Conservation (phyloP, 306 rosid genomes). For the Argentina anserina region DNA sequence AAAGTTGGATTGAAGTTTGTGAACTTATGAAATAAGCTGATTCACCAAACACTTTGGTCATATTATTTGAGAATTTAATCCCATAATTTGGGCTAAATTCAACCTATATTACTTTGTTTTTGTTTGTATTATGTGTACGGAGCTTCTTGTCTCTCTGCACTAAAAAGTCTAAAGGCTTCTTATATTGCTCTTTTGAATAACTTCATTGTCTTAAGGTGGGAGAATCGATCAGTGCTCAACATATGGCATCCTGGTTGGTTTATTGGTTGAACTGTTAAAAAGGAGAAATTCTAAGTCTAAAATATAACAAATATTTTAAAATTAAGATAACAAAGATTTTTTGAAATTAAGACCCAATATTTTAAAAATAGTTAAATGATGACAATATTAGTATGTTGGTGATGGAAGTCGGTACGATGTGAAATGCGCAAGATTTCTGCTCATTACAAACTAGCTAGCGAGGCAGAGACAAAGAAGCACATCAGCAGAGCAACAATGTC, state of each 20-base stretch:
- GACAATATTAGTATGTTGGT: too few species aligned
- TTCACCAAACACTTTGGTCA: too few species aligned
- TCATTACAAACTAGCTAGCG: not conserved
- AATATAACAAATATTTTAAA: too few species aligned
- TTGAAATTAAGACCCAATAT: too few species aligned
- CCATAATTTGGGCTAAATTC: too few species aligned
- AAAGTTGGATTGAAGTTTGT: too few species aligned
- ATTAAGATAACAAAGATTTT: too few species aligned
- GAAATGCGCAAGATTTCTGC: not conserved
- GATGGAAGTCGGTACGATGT: not conserved
- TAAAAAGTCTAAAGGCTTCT: not conserved
- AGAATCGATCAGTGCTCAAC: not conserved
- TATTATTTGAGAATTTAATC: too few species aligned
- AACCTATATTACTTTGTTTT: not conserved
- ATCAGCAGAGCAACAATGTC: constrained; percentile 7
- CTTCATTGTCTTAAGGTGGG: not conserved
- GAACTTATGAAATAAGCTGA: too few species aligned
- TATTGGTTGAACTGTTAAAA: too few species aligned
- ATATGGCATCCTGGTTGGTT: not conserved
- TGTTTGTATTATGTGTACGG: not conserved
- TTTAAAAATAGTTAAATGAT: too few species aligned
- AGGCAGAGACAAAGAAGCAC: constrained; percentile 8
- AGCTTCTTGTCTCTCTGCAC: not conserved
- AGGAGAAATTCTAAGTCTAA: too few species aligned
- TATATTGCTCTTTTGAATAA: not conserved